phyloP scores from a whole-genome alignment of 2,329 filamentous ascomycete genomes.

The Fusarium sp. region DNA sequence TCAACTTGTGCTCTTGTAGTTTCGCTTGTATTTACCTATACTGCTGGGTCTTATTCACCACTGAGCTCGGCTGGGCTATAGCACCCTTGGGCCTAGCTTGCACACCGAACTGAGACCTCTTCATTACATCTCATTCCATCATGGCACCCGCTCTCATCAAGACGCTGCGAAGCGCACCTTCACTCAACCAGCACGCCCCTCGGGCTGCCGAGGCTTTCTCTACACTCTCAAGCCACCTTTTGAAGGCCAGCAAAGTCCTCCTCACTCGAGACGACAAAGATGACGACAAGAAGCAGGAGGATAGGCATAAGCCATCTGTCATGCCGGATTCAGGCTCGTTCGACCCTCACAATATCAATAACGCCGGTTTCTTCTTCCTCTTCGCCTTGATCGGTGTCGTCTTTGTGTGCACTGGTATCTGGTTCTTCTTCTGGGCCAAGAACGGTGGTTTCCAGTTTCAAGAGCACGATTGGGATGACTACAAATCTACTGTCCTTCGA shows the following conservation, averaged over 20 bases:
- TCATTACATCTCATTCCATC: conserved; percentile 33
- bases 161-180: conserved; percentile 51
- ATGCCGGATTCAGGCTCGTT: conserved; percentile 64
- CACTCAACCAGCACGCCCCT: conserved; percentile 36
- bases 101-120: conserved; percentile 39
- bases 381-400: conserved; percentile 86
- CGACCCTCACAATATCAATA: conserved; percentile 70
- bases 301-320: conserved; percentile 47
- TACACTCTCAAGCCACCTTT: conserved; percentile 58
- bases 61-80: conserved; percentile 49
- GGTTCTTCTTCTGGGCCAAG: conserved; percentile 99
- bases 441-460: conserved; percentile 94
- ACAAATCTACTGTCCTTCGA: conserved; percentile 93
- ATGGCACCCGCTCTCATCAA: conserved; percentile 59
- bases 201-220: conserved; percentile 45
- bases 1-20: conserved; percentile 3
- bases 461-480: conserved; percentile 95
- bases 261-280: conserved; percentile 55
- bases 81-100: conserved; percentile 47
- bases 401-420: conserved; percentile 82
- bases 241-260: conserved; percentile 58
- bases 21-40: not conserved
- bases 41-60: conserved; percentile 25
- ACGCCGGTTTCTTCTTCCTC: conserved; percentile 82
- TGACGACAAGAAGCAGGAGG: conserved; percentile 41